Base-by-base conservation (phyloP, 1,284 basidiomycete genomes). In the Xanthoconium separans region DNA sequence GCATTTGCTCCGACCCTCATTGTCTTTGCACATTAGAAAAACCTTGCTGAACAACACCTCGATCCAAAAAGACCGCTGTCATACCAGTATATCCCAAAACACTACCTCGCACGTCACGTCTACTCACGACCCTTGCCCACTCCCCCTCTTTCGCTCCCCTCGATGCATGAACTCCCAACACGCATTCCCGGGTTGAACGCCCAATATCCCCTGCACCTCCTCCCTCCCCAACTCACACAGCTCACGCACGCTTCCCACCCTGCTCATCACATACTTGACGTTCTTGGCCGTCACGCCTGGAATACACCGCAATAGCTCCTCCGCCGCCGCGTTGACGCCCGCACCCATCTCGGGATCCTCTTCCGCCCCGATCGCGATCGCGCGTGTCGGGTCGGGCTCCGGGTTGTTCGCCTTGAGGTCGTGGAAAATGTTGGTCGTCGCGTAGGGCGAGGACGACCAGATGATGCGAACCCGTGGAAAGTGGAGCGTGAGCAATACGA, bases 391-490 rank as follows among this genome's bases (percentile, higher is more conserved):
- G 59, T 97, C 90, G 0, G 96, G 97, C 68, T 99, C 94, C 1
- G 83, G 75, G 50, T 85, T 83, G 60, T 89, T 87, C n/a, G 77
- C 65, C 70, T 99, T 99, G 30, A 99, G 84, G 65, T 98, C 96
- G 44, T 84, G 85, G 74, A 98, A 95, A 52, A 98, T 95, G 59
- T 95, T 89, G 0, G 94, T 84, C 0, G 93, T 95, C 27, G 93
- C 89, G 64, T 93, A 93, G 0, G 97, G 94, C 2, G 95, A 98
- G 2, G 93, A 94, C 0, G 94, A 96, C 97, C 97, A 99, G 64
- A 99, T 91, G 65, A 98, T 90, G 31, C 93, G 86, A 3, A 99
- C 76, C 18, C 92, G 87, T 0, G 95, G 95, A 68, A 98, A 99
- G 12, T 91, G 81, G 11, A 97, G 81, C 0, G 91, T 89, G 2